Base-by-base conservation (phyloP, 2,329 filamentous ascomycete species). In the Arthrobotrys sphaeroides region DNA sequence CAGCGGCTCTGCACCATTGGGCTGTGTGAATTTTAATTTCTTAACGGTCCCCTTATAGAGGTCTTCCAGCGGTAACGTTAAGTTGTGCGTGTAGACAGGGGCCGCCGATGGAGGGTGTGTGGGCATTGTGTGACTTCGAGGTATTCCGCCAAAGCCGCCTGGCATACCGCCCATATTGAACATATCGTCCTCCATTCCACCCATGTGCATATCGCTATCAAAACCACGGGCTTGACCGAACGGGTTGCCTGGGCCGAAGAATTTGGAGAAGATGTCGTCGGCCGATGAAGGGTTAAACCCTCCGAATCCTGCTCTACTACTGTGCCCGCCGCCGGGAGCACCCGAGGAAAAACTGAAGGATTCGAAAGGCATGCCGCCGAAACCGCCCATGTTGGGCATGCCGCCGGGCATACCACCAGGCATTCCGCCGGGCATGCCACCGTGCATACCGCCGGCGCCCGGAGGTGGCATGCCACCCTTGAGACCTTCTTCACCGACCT, bases 401-500 rank as follows among this genome's bases (percentile, higher is more conserved):
- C 88, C 91, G 4, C 64, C 64, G 79, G 92, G 93, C 92, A 97
- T 97, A 81, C 93, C 93, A 77, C 88, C 87, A 68, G 87, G 90
- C 74, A 64, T 65, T 73, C 88, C 91, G 12, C 61, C 61, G 3
- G 64, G 64, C 64, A 67, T 67, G 3, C 64, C 64, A 26, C 67
- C 66, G 10, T 45, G 43, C 7, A 43, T 24, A 7, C 49, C 61
- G 3, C 43, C 62, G 33, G 45, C 31, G 13, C 18, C 45, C 4
- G 66, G 59, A 4, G 73, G 66, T 24, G 60, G 60, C 24, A 57
- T 38, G 80, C 92, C 94, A 79, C 93, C 94, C 82, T 98, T 94
- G 53, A 99, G 88, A 77, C 95, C 95, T 81, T 96, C 93, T 85
- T 99, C 94, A 79, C 95, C 95, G 90, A 96, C 97, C 84, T 97